These are phyloP conservation scores for Lactarius quietus DNA, from an alignment of 768 basidiomycete species.

Conservation along the genomic window DNA sequence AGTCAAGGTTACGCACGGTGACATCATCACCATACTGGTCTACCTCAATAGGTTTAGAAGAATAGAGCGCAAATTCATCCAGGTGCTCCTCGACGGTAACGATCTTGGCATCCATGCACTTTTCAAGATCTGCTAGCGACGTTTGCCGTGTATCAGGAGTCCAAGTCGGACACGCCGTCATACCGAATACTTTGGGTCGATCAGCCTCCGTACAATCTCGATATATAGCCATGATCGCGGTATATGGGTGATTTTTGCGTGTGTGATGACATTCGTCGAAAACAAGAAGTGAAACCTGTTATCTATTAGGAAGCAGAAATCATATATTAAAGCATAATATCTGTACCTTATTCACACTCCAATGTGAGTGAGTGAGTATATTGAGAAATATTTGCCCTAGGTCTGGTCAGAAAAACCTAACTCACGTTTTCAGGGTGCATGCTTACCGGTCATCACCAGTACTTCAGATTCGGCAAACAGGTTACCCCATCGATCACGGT, in stretches of 20 bases:
- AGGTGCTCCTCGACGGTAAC: constrained; percentile 69
- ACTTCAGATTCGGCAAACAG: constrained; percentile 66
- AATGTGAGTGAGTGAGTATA: constrained; percentile 75
- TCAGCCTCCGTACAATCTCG: constrained; percentile 40
- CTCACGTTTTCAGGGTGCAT: background rate
- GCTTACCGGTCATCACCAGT: constrained; percentile 78
- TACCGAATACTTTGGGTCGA: constrained; percentile 86
- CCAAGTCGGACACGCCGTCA: constrained; percentile 91
- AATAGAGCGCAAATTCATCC: constrained; percentile 58
- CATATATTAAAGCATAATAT: background rate
- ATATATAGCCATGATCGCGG: constrained; percentile 56
- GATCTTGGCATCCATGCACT: constrained; percentile 69
- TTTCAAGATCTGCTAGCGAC: constrained; percentile 61
- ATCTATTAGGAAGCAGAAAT: background rate
- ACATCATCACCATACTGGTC: constrained; percentile 20
- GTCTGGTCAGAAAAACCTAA: constrained; percentile 1
- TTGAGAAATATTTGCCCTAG: constrained; percentile 82
- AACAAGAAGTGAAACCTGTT: constrained; percentile 52
- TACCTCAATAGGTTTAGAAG: constrained; percentile 67
- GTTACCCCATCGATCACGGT: constrained; percentile 59
- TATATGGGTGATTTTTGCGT: constrained; percentile 54
- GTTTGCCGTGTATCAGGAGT: constrained; percentile 64
- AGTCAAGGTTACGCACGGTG: background rate
- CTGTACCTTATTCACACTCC: constrained; percentile 60
- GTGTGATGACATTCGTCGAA: constrained; percentile 60